Evolutionary conservation across 176 grass and related monocot species (phyloP), one percentile per base, ranked within the genome.

Genomic region (Avena eriantha): DNA sequence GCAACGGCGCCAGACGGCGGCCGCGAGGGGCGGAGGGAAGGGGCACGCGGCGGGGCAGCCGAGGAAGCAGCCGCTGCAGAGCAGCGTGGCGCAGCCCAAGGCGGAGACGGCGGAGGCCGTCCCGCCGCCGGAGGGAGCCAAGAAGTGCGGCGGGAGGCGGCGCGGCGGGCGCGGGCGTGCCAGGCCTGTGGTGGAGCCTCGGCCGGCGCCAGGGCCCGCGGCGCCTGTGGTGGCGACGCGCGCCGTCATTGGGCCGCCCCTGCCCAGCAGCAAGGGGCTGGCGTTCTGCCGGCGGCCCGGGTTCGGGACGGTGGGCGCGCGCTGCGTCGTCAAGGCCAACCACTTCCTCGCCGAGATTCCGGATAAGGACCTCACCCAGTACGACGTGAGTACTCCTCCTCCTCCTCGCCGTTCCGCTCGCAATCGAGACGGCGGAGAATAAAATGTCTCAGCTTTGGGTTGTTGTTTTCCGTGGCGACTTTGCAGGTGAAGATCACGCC

Each of bases 331-430:
- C 35, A 97, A 97, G 92, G 92, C 95, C 36, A 97, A 97, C 76
- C 95, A 97, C 91, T 97, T 97, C 95, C 93, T 97, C 83, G 95
- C 92, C 45, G 84, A 92, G 69, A 77, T 94, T 73, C 92, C 92
- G 21, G 92, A 97, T 84, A 97, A 94, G 80, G 95, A 97, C 86
- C 95, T 97, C 83, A 93, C 89, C 55, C 95, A 97, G 90, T 97
- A 97, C 81, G 95, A 97, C 74, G 95, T 97, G 87, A 94, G 90
- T 54, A 0, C 1, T 54, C 0, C 3, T 2, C 29, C 1, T 54
- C 0, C 3, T 2, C 29, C 12, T 2, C 11, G 17, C 46, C 82
- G 4, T 49, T 69, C 50, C 89, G 23, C 12, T 16, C n/a, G 36
- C 33, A 80, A 58, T 87, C 86, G 47, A 69, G 87, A 86, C 47